Conservation (phyloP, 2,329 filamentous ascomycete species). For the Paraconiothyrium sp. region DNA sequence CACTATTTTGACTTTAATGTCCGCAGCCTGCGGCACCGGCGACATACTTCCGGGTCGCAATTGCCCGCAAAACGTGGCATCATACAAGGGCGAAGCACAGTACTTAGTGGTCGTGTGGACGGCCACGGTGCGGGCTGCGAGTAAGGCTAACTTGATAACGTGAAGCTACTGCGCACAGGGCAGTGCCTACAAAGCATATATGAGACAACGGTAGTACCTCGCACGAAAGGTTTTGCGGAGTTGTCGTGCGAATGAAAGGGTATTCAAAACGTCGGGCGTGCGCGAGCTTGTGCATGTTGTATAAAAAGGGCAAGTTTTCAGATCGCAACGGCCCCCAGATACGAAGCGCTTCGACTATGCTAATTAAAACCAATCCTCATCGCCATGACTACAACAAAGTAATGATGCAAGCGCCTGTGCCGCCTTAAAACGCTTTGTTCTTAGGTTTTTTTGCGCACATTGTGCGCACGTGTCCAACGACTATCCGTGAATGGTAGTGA, state of each 20-base stretch:
- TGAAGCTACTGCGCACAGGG: conserved; percentile 1
- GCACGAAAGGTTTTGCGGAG: neutral
- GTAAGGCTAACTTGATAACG: conserved; percentile 1
- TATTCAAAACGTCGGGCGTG: neutral
- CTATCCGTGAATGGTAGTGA: neutral
- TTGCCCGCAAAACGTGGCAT: neutral
- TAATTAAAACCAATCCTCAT: neutral
- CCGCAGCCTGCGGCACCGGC: neutral
- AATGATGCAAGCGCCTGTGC: neutral
- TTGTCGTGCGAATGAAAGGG: conserved; percentile 3
- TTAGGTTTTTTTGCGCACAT: neutral
- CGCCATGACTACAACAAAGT: neutral
- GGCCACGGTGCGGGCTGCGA: neutral
- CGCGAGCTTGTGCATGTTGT: neutral
- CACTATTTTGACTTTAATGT: neutral
- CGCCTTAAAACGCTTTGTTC: neutral
- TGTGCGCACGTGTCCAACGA: neutral
- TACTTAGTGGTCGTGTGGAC: neutral
- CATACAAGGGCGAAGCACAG: neutral
- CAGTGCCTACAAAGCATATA: neutral
- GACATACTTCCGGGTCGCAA: neutral
- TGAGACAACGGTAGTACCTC: neutral
- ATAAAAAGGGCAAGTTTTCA: neutral
- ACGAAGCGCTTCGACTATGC: neutral
- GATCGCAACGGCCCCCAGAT: neutral